Evolutionary conservation across 495 filamentous ascomycete genomes (phyloP), one percentile per base, ranked within the genome.

Genomic region (Saxophila tyrrhenica): DNA sequence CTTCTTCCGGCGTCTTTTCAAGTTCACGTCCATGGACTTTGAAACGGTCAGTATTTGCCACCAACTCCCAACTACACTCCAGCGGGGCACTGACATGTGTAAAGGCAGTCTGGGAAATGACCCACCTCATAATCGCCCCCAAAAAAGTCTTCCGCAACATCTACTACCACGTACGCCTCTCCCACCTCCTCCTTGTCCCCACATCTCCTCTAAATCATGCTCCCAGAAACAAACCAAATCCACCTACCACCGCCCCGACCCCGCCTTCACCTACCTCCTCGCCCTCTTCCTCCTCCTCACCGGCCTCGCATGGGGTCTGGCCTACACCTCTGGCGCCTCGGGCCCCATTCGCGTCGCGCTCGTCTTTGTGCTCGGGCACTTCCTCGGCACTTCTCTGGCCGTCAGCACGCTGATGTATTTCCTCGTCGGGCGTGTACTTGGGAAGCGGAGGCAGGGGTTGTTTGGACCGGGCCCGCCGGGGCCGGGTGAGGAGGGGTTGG

Each of bases 91-190:
- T 51, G 39, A 51, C 50, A 10, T 16, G 2, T 5, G 19, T 21
- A 1, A 29, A 60, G 59, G 84, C 84, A 10, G 79, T 84, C 58
- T 87, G 84, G 84, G 84, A 87, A 67, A 87, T 87, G 84, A 83
- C 79, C 51, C 77, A 74, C 53, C 71, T 87, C 48, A 73, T 87
- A 58, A 80, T 86, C 58, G 81, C 83, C 38, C 84, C 84, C 0
- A 87, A 86, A 71, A 85, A 85, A 63, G 84, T 87, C 51, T 87
- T 87, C 65, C 70, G 83, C 57, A 82, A 80, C 24, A 84, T 87
- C 62, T 86, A 86, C 64, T 85, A 87, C 63, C 83, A 86, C 70
- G 83, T 85, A 73, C 57, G 74, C 64, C 20, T 52, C 22, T 43
- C 42, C 48, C n/a, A 46, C 56, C 39, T 9, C 24, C 44, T 35